Evolutionary conservation across 305 asterid genomes (phyloP), one percentile per base, ranked within the genome.

Genomic region (Andrographis paniculata): DNA sequence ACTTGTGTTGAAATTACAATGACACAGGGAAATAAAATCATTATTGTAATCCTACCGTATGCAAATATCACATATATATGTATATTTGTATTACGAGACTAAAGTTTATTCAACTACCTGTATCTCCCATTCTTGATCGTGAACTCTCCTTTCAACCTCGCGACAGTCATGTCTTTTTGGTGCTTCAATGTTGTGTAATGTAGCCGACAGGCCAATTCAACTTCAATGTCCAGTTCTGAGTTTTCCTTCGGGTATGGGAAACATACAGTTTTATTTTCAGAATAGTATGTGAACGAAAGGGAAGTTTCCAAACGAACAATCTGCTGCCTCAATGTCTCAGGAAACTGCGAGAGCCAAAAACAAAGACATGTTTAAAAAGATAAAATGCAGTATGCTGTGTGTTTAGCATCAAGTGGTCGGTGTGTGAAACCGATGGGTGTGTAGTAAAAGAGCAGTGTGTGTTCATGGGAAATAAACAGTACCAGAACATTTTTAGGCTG

Each of bases 401-500:
- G 16, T 20, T 14, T 50, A 17, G 44, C 40, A 48, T 15, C 21
- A 16, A 37, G 49, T 33, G 12, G 2, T 11, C 6, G 45, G 15
- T 38, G 10, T 15, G 44, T 43, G 31, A 19, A 45, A 40, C 5
- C 17, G 11, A 45, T 20, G 44, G 24, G 51, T 2, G 24, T 13
- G n/a, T 18, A 7, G 20, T 47, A 46, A 20, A 53, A 50, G 54
- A 52, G 14, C 50, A 21, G 19, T 50, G 17, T 18, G 21, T 38
- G 35, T 15, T 36, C 28, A 11, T 15, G 56, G 40, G 44, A 28
- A 18, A 9, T 1, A 35, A 14, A 17, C 40, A 39, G 33, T 82
- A 81, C 95, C 88, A 79, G 48, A 55, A 84, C 80, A 58, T 72
- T 76, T 65, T 53, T 72, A 51, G 97, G 95, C 61, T 72, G 84